Evolutionary conservation across 345 rosid genomes (phyloP).

Genomic region (Gossypium rotundifolium): DNA sequence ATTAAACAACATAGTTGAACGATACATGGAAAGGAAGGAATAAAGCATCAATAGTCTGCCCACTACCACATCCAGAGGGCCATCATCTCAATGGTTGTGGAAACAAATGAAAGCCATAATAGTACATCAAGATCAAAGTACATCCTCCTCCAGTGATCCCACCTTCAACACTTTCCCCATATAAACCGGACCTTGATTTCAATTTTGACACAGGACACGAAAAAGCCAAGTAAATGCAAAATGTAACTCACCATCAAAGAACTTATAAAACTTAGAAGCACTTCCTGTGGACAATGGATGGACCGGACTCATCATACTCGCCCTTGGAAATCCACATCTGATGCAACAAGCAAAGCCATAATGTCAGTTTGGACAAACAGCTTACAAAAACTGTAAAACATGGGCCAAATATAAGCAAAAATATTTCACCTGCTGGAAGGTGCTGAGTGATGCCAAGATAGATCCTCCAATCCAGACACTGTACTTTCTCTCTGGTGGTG

Average conservation of each 20-base stretch:
- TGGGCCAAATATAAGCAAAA: background rate
- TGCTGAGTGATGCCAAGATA: conserved; percentile 69
- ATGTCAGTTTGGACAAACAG: conserved; percentile 1
- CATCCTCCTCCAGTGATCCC: conserved; percentile 18
- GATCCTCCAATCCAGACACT: conserved; percentile 80
- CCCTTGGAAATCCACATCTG: conserved; percentile 65
- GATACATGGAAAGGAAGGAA: conserved; percentile 19
- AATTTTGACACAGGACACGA: conserved; percentile 35
- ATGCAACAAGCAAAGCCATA: background rate
- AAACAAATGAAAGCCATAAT: conserved; percentile 11
- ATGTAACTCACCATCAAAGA: conserved; percentile 37
- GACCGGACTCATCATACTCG: conserved; percentile 59
- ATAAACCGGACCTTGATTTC: conserved; percentile 30
- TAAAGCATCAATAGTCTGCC: conserved; percentile 22
- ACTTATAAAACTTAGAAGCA: conserved; percentile 35
- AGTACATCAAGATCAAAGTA: conserved; percentile 16
- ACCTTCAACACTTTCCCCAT: conserved; percentile 20
- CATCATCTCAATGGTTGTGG: conserved; percentile 6
- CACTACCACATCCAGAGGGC: conserved; percentile 21
- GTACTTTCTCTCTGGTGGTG: conserved; percentile 24
- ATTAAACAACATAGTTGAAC: conserved; percentile 31
- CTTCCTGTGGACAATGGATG: conserved; percentile 56
- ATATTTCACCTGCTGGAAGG: conserved; percentile 57
- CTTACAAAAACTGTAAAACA: background rate
- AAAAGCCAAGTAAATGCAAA: conserved; percentile 39